Evolutionary conservation across 1,139 yeast genomes (phyloP), one percentile per base, ranked within the genome.

Genomic region (Fermentozyma sake): DNA sequence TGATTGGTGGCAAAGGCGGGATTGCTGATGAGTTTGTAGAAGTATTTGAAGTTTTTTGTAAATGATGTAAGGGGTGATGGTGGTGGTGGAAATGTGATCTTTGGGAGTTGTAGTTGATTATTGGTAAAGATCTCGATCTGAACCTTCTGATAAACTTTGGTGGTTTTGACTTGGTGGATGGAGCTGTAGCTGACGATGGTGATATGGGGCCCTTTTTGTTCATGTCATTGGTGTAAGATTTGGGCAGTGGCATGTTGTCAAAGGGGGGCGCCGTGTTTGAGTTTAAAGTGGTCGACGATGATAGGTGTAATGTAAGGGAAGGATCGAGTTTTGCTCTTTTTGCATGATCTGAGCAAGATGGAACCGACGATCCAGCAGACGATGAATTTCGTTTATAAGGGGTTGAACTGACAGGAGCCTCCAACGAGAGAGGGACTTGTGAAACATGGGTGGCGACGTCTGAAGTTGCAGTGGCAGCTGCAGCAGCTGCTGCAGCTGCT

Each of bases 1-100:
- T 86, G 32, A 87, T 89, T 1, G 96, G 95, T 2, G 97, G 97
- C n/a, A 67, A 51, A 12, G 68, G 67, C 11, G 61, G 64, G 41
- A 42, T 40, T 20, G 35, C 35, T 14, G 33, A 31, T 19, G 29
- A 33, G 23, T 31, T 24, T 20, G 41, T 24, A 7, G 38, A 29
- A 11, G 36, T 17, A 19, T 11, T 16, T 11, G 57, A 39, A 20
- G 43, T 28, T 7, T 28, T 32, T 20, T 23, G 26, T 12, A 26
- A 26, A 30, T 30, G 35, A 23, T 35, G 43, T 10, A 30, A 41
- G 18, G 34, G 51, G 26, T 30, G 43, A 30, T 39, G 57, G 28
- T 32, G 46, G 33, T 33, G 37, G 27, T 29, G 35, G 29, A 33
- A 33, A 26, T 34, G 48, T 23, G 34, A 37, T 29, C 47, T 53